A percentile compares a stretch with the other conserved stretches of the same genome.
These are phyloP conservation scores for Parastagonospora avenae DNA, from an alignment of 2,329 filamentous ascomycete species.

Conservation along the genomic window DNA sequence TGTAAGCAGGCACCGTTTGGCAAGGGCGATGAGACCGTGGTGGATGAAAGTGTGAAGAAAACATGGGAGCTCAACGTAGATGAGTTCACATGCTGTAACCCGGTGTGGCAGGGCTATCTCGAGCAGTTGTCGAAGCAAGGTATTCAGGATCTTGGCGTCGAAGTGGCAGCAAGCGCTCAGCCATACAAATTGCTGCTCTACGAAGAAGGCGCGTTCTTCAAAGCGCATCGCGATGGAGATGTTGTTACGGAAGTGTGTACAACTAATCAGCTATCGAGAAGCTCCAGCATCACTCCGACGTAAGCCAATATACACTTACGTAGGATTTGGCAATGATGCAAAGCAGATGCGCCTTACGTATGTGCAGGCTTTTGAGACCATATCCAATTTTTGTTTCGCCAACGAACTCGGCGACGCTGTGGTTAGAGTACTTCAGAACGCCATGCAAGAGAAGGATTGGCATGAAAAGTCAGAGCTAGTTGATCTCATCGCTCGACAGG, in stretches of 20 bases:
- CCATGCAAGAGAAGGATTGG: neutral
- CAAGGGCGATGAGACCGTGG: conserved; percentile 33
- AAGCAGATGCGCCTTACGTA: neutral
- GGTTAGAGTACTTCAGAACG: neutral
- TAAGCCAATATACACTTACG: neutral
- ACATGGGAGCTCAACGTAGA: conserved; percentile 38
- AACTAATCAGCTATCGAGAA: neutral
- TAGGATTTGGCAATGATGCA: neutral
- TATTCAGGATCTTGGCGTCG: conserved; percentile 16
- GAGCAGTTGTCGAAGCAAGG: conserved; percentile 12
- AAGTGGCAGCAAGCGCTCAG: conserved; percentile 11
- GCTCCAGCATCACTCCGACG: neutral
- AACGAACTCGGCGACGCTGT: neutral
- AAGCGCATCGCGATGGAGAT: conserved; percentile 49
- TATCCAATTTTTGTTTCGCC: neutral
- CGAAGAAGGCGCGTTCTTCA: conserved; percentile 57
- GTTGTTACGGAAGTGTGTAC: neutral
- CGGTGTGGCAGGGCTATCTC: conserved; percentile 24
- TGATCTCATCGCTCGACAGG: neutral
- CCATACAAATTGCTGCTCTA: conserved; percentile 51
- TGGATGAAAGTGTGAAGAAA: conserved; percentile 34
- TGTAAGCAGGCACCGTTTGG: conserved; percentile 36
- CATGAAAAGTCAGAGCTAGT: neutral
- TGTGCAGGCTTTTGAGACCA: neutral
- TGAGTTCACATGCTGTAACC: conserved; percentile 27